Evolutionary conservation across 2,329 filamentous ascomycete species (phyloP).

Genomic region (Coniochaeta hoffmannii): DNA sequence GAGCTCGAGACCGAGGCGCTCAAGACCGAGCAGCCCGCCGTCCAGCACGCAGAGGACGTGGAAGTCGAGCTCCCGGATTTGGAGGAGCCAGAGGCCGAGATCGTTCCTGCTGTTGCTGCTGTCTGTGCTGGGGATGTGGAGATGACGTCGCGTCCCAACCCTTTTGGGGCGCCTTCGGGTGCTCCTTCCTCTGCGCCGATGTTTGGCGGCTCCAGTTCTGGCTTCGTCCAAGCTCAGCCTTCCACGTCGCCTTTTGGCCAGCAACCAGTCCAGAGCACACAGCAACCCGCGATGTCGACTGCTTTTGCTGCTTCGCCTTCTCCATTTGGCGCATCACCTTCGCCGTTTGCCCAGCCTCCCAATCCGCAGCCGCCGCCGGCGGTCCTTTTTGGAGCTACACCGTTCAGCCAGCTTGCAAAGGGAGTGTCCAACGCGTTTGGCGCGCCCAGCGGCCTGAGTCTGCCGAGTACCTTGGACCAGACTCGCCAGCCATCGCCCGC

Average conservation of each 20-base stretch:
- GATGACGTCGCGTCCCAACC: constrained; percentile 17
- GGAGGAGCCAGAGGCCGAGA: neutral
- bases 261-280: neutral
- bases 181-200: neutral
- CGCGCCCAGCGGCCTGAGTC: neutral
- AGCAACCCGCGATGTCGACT: neutral
- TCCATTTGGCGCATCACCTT: neutral
- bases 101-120: neutral
- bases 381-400: neutral
- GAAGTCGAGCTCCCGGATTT: neutral
- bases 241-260: neutral
- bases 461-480: neutral
- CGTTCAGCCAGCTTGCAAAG: neutral
- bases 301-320: neutral
- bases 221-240: no score
- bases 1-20: neutral
- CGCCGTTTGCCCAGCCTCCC: neutral
- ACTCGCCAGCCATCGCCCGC: constrained; percentile 7
- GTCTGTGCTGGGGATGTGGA: constrained; percentile 3
- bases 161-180: constrained; percentile 14
- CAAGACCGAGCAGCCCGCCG: neutral
- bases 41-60: neutral
- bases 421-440: neutral
- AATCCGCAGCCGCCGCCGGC: no score
- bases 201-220: neutral